Evolutionary conservation across 306 rosid species (phyloP), one percentile per base, ranked within the genome.

Genomic region (Cajanus cajan): DNA sequence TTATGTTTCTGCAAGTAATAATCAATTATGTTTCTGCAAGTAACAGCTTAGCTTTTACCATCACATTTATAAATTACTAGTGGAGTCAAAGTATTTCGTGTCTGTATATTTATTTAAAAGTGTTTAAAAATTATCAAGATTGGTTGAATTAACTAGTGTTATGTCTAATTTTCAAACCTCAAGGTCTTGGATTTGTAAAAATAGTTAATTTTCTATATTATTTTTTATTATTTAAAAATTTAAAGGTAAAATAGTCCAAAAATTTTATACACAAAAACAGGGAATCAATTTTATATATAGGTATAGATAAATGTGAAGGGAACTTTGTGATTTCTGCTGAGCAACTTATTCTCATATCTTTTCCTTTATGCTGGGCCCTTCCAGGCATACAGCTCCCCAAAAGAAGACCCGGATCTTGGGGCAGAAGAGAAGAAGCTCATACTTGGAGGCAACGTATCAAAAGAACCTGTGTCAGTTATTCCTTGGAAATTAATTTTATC

Each of bases 401-500:
- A 88, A 69, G 97, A 94, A 34, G 96, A 94, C 78, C 96, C 98
- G 0, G 89, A 69, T 57, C 84, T 94, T 36, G 84, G 89, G 64
- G 79, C 19, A 0, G 88, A 85, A 84, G 98, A 94, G 87, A 92
- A 89, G 66, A 76, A 75, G 75, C 58, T 89, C 54, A 92, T 94
- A 72, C 52, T 89, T 80, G 96, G 91, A 78, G 95, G 96, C 68
- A 87, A 65, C 40, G 45, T 73, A 58, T 87, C 97, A 18, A 90
- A 85, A 87, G 98, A 94, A 83, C 91, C 93, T 18, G 98, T 94
- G 70, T 21, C 87, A 16, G 87, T 83, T 57, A 94, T 94, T 84
- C 98, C 98, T 52, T 94, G 98, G 98, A 89, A 89, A 82, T 85
- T 90, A 82, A 94, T 94, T 80, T 86, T 92, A 75, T 94, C 98